Percentiles rank a stretch among this genome's conserved stretches.
Conservation (phyloP, 441 rosid genomes). For the Manihot esculenta region DNA sequence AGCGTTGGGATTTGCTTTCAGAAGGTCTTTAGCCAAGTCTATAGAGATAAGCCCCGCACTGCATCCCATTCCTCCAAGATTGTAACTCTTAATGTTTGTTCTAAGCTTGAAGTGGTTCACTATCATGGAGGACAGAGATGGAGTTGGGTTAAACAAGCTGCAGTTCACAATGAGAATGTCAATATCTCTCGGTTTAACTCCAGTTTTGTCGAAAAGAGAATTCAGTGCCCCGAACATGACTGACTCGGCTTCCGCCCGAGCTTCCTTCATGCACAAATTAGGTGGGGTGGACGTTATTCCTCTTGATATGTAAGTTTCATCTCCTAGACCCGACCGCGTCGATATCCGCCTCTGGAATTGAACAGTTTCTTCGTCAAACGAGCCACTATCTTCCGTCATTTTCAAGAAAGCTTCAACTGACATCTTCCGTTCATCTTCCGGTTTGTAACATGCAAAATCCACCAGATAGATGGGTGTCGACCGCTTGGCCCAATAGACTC, state of each 20-base stretch:
- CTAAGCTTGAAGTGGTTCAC: conserved; percentile 79
- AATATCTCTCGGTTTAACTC: conserved; percentile 54
- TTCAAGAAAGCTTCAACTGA: conserved; percentile 55
- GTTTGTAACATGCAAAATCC: conserved; percentile 76
- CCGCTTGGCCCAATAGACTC: conserved; percentile 44
- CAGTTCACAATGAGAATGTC: conserved; percentile 78
- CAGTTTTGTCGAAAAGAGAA: conserved; percentile 66
- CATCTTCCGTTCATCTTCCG: conserved; percentile 59
- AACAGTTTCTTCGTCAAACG: conserved; percentile 51
- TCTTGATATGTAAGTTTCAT: conserved; percentile 66
- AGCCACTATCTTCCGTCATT: conserved; percentile 64
- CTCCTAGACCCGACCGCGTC: conserved; percentile 69
- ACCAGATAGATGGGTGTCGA: conserved; percentile 66
- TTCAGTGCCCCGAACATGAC: conserved; percentile 77
- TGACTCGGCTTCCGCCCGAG: conserved; percentile 56
- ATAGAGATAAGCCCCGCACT: conserved; percentile 78
- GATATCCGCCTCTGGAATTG: conserved; percentile 62
- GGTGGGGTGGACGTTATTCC: conserved; percentile 68
- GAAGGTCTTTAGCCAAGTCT: conserved; percentile 70
- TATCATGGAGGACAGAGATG: conserved; percentile 88
- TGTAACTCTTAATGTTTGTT: conserved; percentile 63
- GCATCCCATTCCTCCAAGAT: conserved; percentile 92
- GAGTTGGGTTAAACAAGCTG: conserved; percentile 80
- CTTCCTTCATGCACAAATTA: conserved; percentile 61
- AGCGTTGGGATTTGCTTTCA: conserved; percentile 62